Base-by-base conservation (phyloP, 2,329 filamentous ascomycete genomes). In the Hirsutella thompsonii region DNA sequence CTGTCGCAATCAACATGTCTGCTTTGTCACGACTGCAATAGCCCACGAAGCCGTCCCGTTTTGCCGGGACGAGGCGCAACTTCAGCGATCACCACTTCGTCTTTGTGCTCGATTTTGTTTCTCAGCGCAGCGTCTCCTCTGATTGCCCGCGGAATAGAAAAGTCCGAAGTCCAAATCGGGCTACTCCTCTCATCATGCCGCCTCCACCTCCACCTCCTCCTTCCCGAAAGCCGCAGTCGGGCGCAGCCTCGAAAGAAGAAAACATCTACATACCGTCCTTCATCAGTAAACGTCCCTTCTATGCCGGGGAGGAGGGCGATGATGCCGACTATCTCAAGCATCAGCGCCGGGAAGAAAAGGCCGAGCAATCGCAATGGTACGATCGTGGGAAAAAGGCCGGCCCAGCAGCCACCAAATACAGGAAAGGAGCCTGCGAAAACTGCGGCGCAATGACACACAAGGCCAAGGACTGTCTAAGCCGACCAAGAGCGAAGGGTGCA, bases 241-340 rank as follows among this genome's bases (percentile, higher is more conserved):
- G 56, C 37, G 59, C 62, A 9, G 63, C 64, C 5, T 76, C 72
- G 42, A 94, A 94, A 60, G 88, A 94, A 62, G 87, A 92, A 63
- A 98, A 98, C 72, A 81, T 95, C 61, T 98, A 98, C 70, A 98
- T 98, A 55, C 92, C 92, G 5, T 80, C 85, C 41, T 98, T 95
- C 72, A 98, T 98, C 66, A 89, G 88, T 53, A 95, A 94, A 62
- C 89, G 93, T 52, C 92, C 92, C 4, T 98, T 98, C 66, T 98
- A 96, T 62, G 80, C 93, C 41, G 79, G 76, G 53, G 79, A 84
- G 52, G 85, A 88, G 56, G 81, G 81, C 49, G 77, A 81, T 45
- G 74, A 83, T 46, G 76, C 75, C 57, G 89, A 96, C 55, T 98
- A 96, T 59, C 84, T 98, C 49, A 87, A 94, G 63, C 92, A 98